Conservation (phyloP, 1,284 basidiomycete genomes). For the Xanthoconium separans region DNA sequence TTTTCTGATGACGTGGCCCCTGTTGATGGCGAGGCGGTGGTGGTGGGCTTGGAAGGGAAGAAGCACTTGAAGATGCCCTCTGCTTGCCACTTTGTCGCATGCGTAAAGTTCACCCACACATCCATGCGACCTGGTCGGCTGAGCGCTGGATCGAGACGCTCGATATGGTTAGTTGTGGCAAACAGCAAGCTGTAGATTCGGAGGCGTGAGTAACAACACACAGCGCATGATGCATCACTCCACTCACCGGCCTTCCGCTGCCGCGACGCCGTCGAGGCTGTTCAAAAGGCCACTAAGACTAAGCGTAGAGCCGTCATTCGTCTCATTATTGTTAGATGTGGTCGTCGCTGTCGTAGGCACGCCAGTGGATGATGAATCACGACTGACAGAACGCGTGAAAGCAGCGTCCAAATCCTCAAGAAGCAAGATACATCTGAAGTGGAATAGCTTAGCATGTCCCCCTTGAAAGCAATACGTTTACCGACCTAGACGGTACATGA, state of each 20-base stretch:
- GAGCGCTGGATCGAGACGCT: constrained; percentile 79
- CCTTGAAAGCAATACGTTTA: not conserved
- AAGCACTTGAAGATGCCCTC: constrained; percentile 90
- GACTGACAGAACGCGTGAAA: constrained; percentile 79
- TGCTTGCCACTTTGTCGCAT: constrained; percentile 84
- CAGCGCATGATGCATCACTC: constrained; percentile 30
- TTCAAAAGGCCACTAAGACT: constrained; percentile 80
- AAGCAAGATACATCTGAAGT: constrained; percentile 74
- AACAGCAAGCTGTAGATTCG: constrained; percentile 59
- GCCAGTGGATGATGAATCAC: constrained; percentile 75
- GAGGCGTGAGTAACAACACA: constrained; percentile 15
- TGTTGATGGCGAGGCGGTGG: constrained; percentile 17
- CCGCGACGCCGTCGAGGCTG: constrained; percentile 84
- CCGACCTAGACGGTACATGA: constrained; percentile 75
- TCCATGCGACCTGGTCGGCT: constrained; percentile 84
- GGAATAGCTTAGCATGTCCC: constrained; percentile 12
- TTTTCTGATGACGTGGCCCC: constrained; percentile 26
- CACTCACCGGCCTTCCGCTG: constrained; percentile 77
- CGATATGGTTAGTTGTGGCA: constrained; percentile 84
- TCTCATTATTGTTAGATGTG: constrained; percentile 43
- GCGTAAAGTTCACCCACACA: constrained; percentile 85
- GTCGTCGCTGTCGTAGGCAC: constrained; percentile 50
- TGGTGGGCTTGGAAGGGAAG: constrained; percentile 64
- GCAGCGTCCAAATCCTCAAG: constrained; percentile 87
- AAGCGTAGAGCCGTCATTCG: constrained; percentile 72